Evolutionary conservation across 1,284 basidiomycete species (phyloP).

Genomic region (Ustilago vetiveriae): DNA sequence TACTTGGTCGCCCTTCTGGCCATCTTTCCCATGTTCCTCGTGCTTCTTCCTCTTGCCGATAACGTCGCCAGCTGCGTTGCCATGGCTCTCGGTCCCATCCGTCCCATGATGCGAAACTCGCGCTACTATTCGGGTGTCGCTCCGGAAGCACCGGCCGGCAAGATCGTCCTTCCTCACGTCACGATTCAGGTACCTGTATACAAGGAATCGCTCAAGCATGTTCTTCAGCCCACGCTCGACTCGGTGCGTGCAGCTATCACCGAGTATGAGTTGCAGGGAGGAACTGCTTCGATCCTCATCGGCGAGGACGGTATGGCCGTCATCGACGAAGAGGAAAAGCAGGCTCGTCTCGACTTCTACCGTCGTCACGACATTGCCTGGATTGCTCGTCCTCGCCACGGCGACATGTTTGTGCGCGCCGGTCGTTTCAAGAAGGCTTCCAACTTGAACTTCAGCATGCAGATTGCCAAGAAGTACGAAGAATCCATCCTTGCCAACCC

Average conservation of each 20-base stretch:
- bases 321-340: conserved; percentile 74
- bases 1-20: conserved; percentile 22
- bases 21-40: conserved; percentile 19
- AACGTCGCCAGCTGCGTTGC: conserved; percentile 70
- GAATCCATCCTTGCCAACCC: conserved; percentile 71
- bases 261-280: conserved; percentile 83
- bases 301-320: conserved; percentile 80
- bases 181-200: conserved; percentile 83
- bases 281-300: conserved; percentile 78
- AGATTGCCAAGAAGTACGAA: conserved; percentile 78
- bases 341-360: conserved; percentile 78
- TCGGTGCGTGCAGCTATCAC: conserved; percentile 86
- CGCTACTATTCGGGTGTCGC: conserved; percentile 69
- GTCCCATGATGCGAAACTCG: conserved; percentile 72
- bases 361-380: conserved; percentile 80
- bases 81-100: conserved; percentile 71
- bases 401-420: conserved; percentile 77
- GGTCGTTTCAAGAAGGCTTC: conserved; percentile 89
- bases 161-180: conserved; percentile 73
- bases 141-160: conserved; percentile 46
- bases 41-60: conserved; percentile 71
- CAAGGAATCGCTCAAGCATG: conserved; percentile 71
- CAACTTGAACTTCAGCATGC: conserved; percentile 86
- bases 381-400: conserved; percentile 80
- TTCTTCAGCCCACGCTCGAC: conserved; percentile 76